Evolutionary conservation across 2,329 filamentous ascomycete genomes (phyloP), one percentile per base, ranked within the genome.

Genomic region (Phialophora verrucosa): DNA sequence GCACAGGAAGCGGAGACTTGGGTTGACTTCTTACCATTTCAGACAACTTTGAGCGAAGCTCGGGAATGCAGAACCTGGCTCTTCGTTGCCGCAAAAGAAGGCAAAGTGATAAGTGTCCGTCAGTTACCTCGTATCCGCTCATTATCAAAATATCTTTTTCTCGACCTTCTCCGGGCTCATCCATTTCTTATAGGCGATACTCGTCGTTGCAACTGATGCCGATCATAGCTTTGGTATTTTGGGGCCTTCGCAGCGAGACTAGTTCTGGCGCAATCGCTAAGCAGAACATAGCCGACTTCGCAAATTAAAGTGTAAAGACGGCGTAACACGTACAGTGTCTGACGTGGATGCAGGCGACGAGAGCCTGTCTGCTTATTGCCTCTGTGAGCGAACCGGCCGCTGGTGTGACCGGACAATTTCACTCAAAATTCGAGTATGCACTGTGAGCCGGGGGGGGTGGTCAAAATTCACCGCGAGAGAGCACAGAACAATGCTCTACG

Each of bases 331-430:
- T 14, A 20, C 35, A 35, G 20, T 38, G 8, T 44, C 50, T 62
- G 5, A 32, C 50, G 44, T 14, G 20, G 31, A 49, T 35, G 35
- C 78, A 88, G 87, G 92, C 73, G 44, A 68, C 42, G 62, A 65
- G 23, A 54, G 32, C 10, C 29, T 65, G 58, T 62, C 66, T 4
- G 50, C 63, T n/a, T 68, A 62, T 44, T 49, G 31, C 7, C 58
- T 63, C 7, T 68, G 66, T 50, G 66, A 63, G 50, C 44, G 59
- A 27, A 38, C 42, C 14, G 59, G 59, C 5, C 62, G 57, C 12
- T 65, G 49, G 47, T 68, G 66, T 47, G 66, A 68, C 38, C 56
- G 53, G 12, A 61, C 66, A 25, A 49, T 20, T 17, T 63, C 63
- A 14, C 38, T 65, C 27, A 64, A 67, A 32, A 63, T 67, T 58